Conservation (phyloP, 164 flowering plant genomes). For the Kalanchoe fedtschenkoi region DNA sequence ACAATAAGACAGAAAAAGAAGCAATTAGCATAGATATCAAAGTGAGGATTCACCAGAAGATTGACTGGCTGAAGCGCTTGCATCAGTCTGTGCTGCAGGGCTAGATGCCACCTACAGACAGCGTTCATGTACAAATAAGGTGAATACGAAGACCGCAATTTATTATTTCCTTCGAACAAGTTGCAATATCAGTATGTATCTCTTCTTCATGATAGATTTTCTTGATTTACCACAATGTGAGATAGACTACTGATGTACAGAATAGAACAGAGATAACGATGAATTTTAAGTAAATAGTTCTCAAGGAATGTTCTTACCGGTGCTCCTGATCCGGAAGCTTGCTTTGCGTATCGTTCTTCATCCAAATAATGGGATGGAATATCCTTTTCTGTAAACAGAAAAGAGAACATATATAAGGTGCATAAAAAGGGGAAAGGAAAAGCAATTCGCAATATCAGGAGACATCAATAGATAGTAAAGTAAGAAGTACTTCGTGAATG, state of each 20-base stretch:
- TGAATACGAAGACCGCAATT: background rate
- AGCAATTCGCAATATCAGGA: background rate
- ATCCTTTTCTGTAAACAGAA: constrained; percentile 61
- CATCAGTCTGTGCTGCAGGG: background rate
- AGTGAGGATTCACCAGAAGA: background rate
- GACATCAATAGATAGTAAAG: background rate
- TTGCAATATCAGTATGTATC: background rate
- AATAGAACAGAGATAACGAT: background rate
- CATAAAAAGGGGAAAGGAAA: too few species aligned
- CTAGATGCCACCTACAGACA: constrained; percentile 1
- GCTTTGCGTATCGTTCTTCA: constrained; percentile 56
- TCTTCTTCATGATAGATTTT: background rate
- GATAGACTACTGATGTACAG: too few species aligned
- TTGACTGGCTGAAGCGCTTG: background rate
- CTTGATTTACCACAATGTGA: background rate
- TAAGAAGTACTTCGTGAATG: background rate
- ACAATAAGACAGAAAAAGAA: background rate
- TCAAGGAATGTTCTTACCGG: constrained; percentile 35
- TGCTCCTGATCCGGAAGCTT: constrained; percentile 61
- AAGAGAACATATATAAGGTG: too few species aligned
- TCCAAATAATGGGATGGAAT: constrained; percentile 65
- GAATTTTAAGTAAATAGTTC: background rate
- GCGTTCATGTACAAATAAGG: background rate
- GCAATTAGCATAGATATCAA: background rate
- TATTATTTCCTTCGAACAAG: background rate